Evolutionary conservation across 495 filamentous ascomycete genomes (phyloP).

Genomic region (Aspergillus ellipticus): DNA sequence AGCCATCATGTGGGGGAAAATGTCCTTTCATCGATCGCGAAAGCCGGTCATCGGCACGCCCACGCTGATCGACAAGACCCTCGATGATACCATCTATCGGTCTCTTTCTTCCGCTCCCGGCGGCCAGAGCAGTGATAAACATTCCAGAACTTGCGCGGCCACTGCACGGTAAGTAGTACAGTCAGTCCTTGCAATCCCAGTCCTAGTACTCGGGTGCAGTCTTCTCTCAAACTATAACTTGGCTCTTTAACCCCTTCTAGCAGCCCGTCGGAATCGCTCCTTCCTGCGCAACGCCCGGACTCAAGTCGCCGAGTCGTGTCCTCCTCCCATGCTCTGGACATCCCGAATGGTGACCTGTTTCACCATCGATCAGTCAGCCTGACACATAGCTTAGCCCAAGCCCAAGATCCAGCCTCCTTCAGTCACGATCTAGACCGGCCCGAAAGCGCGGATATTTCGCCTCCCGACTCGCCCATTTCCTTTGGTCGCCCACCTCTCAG

Average conservation of each 20-base stretch:
- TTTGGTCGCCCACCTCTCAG: slow-evolving; percentile 14
- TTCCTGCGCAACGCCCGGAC: slow-evolving; percentile 9
- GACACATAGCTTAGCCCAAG: slow-evolving; percentile 9
- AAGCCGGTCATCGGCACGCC: slow-evolving; percentile 44
- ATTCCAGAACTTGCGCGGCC: slow-evolving; percentile 33
- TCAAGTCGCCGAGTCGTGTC: slow-evolving; percentile 21
- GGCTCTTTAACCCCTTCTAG: slow-evolving; percentile 12
- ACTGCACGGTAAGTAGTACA: slow-evolving; percentile 38
- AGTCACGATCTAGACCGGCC: background rate
- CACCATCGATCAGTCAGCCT: slow-evolving; percentile 21
- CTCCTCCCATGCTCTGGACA: slow-evolving; percentile 27
- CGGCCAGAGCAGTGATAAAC: slow-evolving; percentile 5
- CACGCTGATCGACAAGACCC: slow-evolving; percentile 39
- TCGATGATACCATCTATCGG: slow-evolving; percentile 30
- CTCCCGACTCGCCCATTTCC: slow-evolving; percentile 38
- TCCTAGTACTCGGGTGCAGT: background rate
- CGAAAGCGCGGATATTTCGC: slow-evolving; percentile 34
- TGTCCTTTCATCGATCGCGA: slow-evolving; percentile 36
- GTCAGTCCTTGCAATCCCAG: too few species aligned
- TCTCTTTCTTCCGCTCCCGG: slow-evolving; percentile 8
- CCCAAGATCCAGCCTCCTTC: background rate
- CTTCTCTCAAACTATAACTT: slow-evolving; percentile 5
- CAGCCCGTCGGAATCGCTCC: slow-evolving; percentile 7
- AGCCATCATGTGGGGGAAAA: slow-evolving; percentile 45
- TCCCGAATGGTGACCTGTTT: slow-evolving; percentile 8